These are phyloP conservation scores for Starmerella bombi DNA, from an alignment of 805 yeast species.

Conservation along the genomic window DNA sequence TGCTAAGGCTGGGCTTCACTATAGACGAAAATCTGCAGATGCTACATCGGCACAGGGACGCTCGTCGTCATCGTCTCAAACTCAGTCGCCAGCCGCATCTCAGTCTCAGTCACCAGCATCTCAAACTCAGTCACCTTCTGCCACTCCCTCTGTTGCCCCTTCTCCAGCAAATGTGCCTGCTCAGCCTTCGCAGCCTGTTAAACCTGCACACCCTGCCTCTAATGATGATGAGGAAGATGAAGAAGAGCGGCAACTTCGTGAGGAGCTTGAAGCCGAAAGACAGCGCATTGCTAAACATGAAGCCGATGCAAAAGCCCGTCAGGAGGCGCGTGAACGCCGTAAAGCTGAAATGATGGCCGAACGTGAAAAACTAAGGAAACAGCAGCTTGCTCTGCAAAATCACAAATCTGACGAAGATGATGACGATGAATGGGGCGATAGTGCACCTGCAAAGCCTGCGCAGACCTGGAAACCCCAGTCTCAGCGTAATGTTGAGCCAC, in stretches of 20 bases:
- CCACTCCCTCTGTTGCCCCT: slow-evolving; percentile 1
- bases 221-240: slow-evolving; percentile 31
- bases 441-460: slow-evolving; percentile 7
- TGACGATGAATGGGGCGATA: slow-evolving; percentile 22
- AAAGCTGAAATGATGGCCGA: slow-evolving; percentile 21
- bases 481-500: slow-evolving; percentile 6
- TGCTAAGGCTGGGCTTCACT: slow-evolving; percentile 21
- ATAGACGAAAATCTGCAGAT: not conserved
- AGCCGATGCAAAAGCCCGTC: slow-evolving; percentile 23
- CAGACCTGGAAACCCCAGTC: slow-evolving; percentile 11
- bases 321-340: slow-evolving; percentile 24
- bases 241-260: slow-evolving; percentile 28
- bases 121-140: not conserved
- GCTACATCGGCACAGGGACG: not conserved
- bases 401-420: slow-evolving; percentile 22
- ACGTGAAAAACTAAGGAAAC: slow-evolving; percentile 21
- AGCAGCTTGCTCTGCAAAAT: slow-evolving; percentile 21
- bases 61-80: not conserved
- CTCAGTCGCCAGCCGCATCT: not conserved
- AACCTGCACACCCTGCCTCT: not conserved
- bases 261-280: slow-evolving; percentile 30
- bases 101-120: not conserved
- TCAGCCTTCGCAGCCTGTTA: not conserved
- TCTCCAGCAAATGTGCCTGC: not conserved
- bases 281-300: slow-evolving; percentile 29